Percentiles rank a stretch among this genome's conserved stretches.
phyloP scores from a whole-genome alignment of 73 alveolate species.

The Paramecium bursaria region DNA sequence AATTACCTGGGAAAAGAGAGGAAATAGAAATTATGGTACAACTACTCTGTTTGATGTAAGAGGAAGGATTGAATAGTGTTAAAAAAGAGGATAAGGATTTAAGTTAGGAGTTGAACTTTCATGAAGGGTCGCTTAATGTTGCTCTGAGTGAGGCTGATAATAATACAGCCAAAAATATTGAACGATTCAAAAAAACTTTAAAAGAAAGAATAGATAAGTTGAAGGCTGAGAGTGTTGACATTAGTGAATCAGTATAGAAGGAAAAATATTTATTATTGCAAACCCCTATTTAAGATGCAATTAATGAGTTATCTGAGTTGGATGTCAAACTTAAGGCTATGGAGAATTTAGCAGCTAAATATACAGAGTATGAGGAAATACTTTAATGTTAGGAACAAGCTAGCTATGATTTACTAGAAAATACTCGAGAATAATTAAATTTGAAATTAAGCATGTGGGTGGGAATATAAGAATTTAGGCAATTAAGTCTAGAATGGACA shows the following conservation, averaged over 20 bases:
- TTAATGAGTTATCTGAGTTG: slow-evolving; percentile 45
- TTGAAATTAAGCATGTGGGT: slow-evolving; percentile 79
- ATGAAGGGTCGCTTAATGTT: slow-evolving; percentile 69
- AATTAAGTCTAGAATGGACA: slow-evolving; percentile 72
- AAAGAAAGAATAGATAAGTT: slow-evolving; percentile 57
- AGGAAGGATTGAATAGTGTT: slow-evolving; percentile 61
- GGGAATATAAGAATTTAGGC: slow-evolving; percentile 77
- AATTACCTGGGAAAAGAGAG: slow-evolving; percentile 76
- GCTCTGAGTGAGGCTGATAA: slow-evolving; percentile 70
- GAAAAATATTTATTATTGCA: slow-evolving; percentile 53
- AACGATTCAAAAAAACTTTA: slow-evolving; percentile 37
- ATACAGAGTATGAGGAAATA: slow-evolving; percentile 69
- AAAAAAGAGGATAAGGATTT: slow-evolving; percentile 82
- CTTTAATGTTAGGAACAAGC: slow-evolving; percentile 73
- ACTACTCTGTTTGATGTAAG: slow-evolving; percentile 61
- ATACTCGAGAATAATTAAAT: slow-evolving; percentile 68
- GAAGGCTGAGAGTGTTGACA: slow-evolving; percentile 53
- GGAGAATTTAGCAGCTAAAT: slow-evolving; percentile 46
- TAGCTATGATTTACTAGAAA: slow-evolving; percentile 78
- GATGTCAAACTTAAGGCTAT: slow-evolving; percentile 32
- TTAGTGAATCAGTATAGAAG: slow-evolving; percentile 49
- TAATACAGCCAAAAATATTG: slow-evolving; percentile 68
- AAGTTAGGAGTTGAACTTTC: slow-evolving; percentile 68
- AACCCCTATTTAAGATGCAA: slow-evolving; percentile 29
- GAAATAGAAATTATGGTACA: slow-evolving; percentile 70